Conservation (phyloP, 345 rosid genomes). For the Gossypium arboreum region DNA sequence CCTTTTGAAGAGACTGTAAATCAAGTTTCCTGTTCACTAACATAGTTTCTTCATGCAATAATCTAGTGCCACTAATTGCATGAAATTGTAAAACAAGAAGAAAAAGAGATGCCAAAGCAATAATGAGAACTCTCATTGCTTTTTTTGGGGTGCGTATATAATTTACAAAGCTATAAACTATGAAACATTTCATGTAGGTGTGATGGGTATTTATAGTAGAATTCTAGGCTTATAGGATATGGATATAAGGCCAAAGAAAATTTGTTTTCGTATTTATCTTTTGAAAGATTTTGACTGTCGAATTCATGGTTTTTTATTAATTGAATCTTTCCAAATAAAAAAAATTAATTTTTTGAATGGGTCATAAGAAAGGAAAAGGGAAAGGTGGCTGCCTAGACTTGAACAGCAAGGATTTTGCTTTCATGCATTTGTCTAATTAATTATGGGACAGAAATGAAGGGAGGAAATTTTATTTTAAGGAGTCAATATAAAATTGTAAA, state of each 20-base stretch:
- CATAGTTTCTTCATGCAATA: slow-evolving; percentile 14
- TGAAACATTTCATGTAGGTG: background rate
- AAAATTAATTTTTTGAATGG: slow-evolving; percentile 13
- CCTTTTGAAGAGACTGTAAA: slow-evolving; percentile 49
- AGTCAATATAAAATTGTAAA: too few species aligned
- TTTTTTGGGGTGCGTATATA: background rate
- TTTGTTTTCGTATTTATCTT: background rate
- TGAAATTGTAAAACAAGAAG: slow-evolving; percentile 22
- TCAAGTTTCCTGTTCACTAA: background rate
- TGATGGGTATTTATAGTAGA: background rate
- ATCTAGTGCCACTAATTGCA: slow-evolving; percentile 24
- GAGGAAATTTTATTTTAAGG: too few species aligned
- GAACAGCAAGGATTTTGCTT: slow-evolving; percentile 1
- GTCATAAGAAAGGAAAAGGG: slow-evolving; percentile 6
- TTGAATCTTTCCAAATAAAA: background rate
- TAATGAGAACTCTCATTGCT: slow-evolving; percentile 12
- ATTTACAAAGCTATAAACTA: background rate
- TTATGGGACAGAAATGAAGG: too few species aligned
- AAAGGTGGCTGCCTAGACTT: slow-evolving; percentile 1
- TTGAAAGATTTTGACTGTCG: slow-evolving; percentile 33
- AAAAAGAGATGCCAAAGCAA: slow-evolving; percentile 19
- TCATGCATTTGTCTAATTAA: too few species aligned
- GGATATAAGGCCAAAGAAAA: background rate
- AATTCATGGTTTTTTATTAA: slow-evolving; percentile 15
- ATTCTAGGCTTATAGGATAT: background rate